These are phyloP conservation scores for Hyaloperonospora brassicae DNA, from an alignment of 352 stramenopile genomes.

Conservation along the genomic window DNA sequence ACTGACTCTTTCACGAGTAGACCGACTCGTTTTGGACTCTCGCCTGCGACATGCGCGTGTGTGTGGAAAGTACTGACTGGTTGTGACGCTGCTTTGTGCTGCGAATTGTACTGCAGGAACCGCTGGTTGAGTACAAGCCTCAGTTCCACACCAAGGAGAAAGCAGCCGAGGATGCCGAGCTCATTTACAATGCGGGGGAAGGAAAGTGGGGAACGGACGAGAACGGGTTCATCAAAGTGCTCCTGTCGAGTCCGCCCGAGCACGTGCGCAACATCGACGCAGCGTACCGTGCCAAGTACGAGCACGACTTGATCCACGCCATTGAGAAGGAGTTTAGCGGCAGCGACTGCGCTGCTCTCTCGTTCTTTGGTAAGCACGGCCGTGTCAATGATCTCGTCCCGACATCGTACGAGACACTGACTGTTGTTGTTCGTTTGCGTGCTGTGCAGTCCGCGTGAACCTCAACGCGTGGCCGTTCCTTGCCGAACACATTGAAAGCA, in stretches of 20 bases:
- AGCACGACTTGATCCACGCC: constrained; percentile 43
- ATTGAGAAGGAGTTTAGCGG: constrained; percentile 68
- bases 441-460: constrained; percentile 33
- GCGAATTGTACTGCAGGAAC: neutral
- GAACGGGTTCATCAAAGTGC: constrained; percentile 50
- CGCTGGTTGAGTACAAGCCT: constrained; percentile 2
- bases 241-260: constrained; percentile 50
- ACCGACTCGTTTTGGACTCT: too few relatives aligned
- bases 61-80: neutral
- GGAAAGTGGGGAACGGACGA: constrained; percentile 76
- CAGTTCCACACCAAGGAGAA: constrained; percentile 46
- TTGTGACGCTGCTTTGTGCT: neutral
- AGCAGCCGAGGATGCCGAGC: constrained; percentile 49
- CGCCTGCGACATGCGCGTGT: neutral
- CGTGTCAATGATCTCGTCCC: neutral
- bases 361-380: constrained; percentile 35
- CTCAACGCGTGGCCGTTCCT: constrained; percentile 55
- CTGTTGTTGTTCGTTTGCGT: constrained; percentile 2
- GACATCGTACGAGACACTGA: neutral
- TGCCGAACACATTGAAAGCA: constrained; percentile 48
- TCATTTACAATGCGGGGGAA: constrained; percentile 68
- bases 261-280: constrained; percentile 52
- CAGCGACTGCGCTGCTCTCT: constrained; percentile 38
- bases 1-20: neutral
- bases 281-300: constrained; percentile 53